A percentile compares a stretch with the other conserved stretches of the same genome.
phyloP scores from a whole-genome alignment of 768 basidiomycete genomes.

The Cyclocybe aegerita region DNA sequence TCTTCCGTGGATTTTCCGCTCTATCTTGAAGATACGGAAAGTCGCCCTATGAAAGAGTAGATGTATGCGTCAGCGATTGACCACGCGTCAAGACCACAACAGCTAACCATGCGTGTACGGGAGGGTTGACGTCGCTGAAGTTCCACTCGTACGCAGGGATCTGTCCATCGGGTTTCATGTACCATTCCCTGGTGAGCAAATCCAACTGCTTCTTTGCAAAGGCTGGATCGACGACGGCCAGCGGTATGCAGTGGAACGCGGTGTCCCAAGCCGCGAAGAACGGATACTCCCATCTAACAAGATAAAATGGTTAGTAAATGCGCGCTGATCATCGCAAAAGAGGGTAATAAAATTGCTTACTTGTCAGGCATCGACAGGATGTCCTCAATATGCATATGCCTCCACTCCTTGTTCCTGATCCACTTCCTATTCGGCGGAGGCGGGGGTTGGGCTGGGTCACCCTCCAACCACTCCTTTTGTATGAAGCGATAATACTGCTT shows the following conservation, averaged over 20 bases:
- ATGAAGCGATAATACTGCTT: conserved; percentile 98
- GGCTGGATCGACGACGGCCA: conserved; percentile 91
- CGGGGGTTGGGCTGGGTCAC: conserved; percentile 92
- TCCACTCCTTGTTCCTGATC: conserved; percentile 95
- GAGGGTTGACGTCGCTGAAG: conserved; percentile 97
- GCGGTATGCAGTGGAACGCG: conserved; percentile 98
- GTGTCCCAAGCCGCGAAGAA: conserved; percentile 99
- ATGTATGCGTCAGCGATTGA: conserved; percentile 1
- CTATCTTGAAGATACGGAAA: conserved; percentile 98
- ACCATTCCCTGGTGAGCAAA: conserved; percentile 96
- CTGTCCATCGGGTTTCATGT: conserved; percentile 98
- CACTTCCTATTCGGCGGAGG: conserved; percentile 88
- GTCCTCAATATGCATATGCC: conserved; percentile 92
- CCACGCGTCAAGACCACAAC: not conserved
- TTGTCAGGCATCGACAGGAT: conserved; percentile 99
- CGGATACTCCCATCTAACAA: conserved; percentile 90
- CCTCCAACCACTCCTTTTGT: conserved; percentile 94
- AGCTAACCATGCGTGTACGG: conserved; percentile 92
- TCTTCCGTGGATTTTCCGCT: conserved; percentile 89
- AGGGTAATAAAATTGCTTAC: conserved; percentile 37
- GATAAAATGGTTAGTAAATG: conserved; percentile 5
- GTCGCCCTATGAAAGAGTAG: conserved; percentile 65
- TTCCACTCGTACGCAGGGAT: conserved; percentile 99
- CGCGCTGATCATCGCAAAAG: not conserved
- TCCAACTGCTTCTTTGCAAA: conserved; percentile 99